Evolutionary conservation across 2,329 filamentous ascomycete species (phyloP), one percentile per base, ranked within the genome.

Genomic region (Lojkania enalia): DNA sequence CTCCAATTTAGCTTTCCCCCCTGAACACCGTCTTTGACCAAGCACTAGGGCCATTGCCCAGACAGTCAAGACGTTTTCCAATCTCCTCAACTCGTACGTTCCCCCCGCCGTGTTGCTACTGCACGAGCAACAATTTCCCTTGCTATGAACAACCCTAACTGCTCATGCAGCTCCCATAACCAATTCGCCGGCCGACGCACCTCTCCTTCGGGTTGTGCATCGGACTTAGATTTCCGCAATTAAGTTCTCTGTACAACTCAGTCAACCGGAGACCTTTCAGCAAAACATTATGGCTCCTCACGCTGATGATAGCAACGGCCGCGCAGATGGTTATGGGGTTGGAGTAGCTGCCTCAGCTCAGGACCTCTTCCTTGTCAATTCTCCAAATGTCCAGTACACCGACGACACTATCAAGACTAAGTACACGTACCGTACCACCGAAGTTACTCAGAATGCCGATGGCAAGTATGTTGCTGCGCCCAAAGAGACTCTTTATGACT

Each of bases 171-270:
- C 73, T 82, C 85, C 75, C 90, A 96, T 78, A 87, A 96, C 84
- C 88, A 90, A 81, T 95, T 90, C 85, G 91, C 92, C 82, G 87
- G 84, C 87, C 90, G 89, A 83, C 91, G 90, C 82, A 89, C 89
- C 83, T 85, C 89, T 77, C 84, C 87, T 74, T 84, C 86, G 74
- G 90, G 89, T 78, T 84, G 86, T 78, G 82, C 88, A 85, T 85
- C 79, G 75, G 81, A 81, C 71, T 73, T 74, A 65, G 72, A 75
- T 51, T 68, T 64, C 55, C 56, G 60, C 53, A 67, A 55, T 54
- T 70, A 70, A 69, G 50, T 58, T 58, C 47, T 20, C 33, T n/a
- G n/a, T n/a, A 23, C 35, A 9, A 27, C 20, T 21, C 31, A 40
- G 25, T 20, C 36, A 40, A 30, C 20, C 33, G 21, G 9, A 36